These are phyloP conservation scores for Xylaria curta DNA, from an alignment of 495 filamentous ascomycete genomes.

Conservation along the genomic window DNA sequence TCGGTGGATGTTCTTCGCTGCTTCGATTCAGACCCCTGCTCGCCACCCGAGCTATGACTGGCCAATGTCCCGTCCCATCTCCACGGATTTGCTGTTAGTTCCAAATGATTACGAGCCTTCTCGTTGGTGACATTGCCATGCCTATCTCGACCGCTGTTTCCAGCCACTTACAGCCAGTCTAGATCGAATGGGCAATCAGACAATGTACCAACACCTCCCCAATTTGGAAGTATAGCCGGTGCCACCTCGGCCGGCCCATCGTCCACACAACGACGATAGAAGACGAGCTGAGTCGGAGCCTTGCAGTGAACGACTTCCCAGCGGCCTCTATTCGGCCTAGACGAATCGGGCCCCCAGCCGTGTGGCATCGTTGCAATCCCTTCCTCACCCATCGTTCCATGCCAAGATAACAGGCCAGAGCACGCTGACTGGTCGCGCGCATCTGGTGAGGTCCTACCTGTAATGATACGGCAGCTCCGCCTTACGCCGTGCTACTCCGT, in stretches of 20 bases:
- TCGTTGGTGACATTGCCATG: conserved; percentile 2
- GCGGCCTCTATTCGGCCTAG: conserved; percentile 20
- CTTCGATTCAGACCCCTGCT: conserved; percentile 9
- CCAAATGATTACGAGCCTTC: conserved; percentile 21
- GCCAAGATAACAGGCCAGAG: conserved; percentile 21
- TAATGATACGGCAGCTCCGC: conserved; percentile 3
- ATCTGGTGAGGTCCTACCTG: not conserved
- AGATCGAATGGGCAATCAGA: conserved; percentile 13
- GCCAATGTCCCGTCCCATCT: not conserved
- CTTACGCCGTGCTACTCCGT: not conserved
- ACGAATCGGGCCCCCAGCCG: conserved; percentile 7
- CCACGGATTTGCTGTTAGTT: not conserved
- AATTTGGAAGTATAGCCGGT: conserved; percentile 22
- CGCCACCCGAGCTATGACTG: not conserved
- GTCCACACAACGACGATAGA: conserved; percentile 9
- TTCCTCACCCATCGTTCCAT: conserved; percentile 15
- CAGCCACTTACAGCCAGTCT: conserved; percentile 8
- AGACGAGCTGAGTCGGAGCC: conserved; percentile 24
- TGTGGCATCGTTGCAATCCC: conserved; percentile 24
- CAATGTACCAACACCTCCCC: conserved; percentile 21
- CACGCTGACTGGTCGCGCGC: conserved; percentile 16
- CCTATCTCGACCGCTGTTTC: conserved; percentile 18
- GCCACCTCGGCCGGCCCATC: conserved; percentile 24
- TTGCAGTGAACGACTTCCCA: conserved; percentile 1
- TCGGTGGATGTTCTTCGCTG: conserved; percentile 1